These are phyloP conservation scores for Lyophyllum decastes DNA, from an alignment of 768 basidiomycete species.

Conservation along the genomic window DNA sequence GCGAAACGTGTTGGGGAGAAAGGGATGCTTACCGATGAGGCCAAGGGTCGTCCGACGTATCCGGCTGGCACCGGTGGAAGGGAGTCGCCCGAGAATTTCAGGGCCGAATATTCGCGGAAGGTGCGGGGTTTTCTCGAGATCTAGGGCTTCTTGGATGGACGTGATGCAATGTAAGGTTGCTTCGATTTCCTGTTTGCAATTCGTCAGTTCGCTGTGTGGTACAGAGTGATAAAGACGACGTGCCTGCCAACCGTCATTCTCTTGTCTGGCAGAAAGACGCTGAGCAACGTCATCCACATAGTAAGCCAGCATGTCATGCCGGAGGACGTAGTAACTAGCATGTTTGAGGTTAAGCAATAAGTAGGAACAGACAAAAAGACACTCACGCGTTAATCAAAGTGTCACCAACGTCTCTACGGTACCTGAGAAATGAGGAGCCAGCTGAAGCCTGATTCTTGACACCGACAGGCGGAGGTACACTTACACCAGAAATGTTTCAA, in stretches of 20 bases:
- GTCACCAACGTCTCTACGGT: slow-evolving; percentile 85
- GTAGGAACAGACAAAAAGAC: background rate
- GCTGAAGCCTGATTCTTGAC: background rate
- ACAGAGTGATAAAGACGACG: slow-evolving; percentile 7
- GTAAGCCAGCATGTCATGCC: slow-evolving; percentile 78
- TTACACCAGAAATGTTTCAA: slow-evolving; percentile 79
- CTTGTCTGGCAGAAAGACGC: slow-evolving; percentile 45
- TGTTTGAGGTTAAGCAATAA: slow-evolving; percentile 1
- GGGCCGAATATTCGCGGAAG: slow-evolving; percentile 71
- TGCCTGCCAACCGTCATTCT: slow-evolving; percentile 75
- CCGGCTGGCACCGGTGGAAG: slow-evolving; percentile 61
- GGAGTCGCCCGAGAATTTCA: slow-evolving; percentile 68
- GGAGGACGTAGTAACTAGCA: slow-evolving; percentile 81
- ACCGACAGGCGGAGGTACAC: slow-evolving; percentile 24
- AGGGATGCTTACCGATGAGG: slow-evolving; percentile 60
- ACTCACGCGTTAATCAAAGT: slow-evolving; percentile 85
- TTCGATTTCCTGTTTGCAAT: slow-evolving; percentile 68
- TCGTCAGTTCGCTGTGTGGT: background rate
- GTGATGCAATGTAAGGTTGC: slow-evolving; percentile 84
- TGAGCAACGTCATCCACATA: slow-evolving; percentile 64
- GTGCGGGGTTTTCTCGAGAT: slow-evolving; percentile 50
- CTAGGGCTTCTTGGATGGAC: slow-evolving; percentile 85
- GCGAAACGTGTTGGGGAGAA: background rate
- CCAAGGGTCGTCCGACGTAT: slow-evolving; percentile 74
- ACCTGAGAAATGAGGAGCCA: slow-evolving; percentile 41